Conservation (phyloP, 352 stramenopile genomes). For the Blastocystis hominis region DNA sequence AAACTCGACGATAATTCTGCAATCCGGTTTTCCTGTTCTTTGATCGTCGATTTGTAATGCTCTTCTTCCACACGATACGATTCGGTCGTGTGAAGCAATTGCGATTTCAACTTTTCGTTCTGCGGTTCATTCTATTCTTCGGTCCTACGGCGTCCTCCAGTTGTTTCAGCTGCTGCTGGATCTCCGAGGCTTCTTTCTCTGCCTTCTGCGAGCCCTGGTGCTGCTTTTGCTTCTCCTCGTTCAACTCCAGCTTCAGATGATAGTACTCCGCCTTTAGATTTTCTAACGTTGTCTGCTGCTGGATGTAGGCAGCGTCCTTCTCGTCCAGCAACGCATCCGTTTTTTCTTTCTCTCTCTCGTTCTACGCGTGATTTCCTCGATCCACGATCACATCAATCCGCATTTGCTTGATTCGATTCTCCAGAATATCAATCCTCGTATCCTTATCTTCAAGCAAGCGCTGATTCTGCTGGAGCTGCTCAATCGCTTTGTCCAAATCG, state of each 20-base stretch:
- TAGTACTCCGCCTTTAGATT: conserved; percentile 17
- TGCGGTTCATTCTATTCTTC: neutral
- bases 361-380: neutral
- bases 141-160: neutral
- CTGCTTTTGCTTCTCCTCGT: conserved; percentile 14
- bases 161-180: conserved; percentile 25
- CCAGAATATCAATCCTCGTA: neutral
- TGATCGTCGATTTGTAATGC: neutral
- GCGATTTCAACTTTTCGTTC: neutral
- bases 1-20: neutral
- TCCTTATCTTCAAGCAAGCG: neutral
- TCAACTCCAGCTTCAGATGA: neutral
- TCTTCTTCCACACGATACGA: neutral
- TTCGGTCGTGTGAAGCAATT: neutral
- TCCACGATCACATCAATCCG: conserved; percentile 1
- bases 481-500: neutral
- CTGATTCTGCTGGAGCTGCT: neutral
- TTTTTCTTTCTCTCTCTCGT: conserved; percentile 12
- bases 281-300: neutral
- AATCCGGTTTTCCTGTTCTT: neutral
- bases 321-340: conserved; percentile 19
- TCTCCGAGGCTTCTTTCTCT: conserved; percentile 13
- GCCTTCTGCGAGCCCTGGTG: neutral
- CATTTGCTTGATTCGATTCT: conserved; percentile 31
- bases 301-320: conserved; percentile 28